Evolutionary conservation across 306 rosid species (phyloP).

Genomic region (Vigna angularis): DNA sequence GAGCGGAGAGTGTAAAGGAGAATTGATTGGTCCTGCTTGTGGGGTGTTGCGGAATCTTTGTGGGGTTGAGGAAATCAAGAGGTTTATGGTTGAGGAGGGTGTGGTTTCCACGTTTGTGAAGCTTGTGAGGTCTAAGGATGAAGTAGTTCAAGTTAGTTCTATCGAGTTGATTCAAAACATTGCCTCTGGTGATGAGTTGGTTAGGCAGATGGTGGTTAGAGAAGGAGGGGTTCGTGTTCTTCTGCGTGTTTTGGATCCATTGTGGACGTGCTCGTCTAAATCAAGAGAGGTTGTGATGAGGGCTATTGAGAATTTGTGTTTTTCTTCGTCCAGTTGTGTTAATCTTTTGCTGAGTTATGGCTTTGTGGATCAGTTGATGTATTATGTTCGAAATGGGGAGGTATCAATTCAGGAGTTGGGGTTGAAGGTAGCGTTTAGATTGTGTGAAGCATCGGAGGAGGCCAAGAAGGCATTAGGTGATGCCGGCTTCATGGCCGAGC

Average conservation of each 20-base stretch:
- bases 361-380: slow-evolving; percentile 70
- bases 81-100: slow-evolving; percentile 84
- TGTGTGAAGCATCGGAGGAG: slow-evolving; percentile 70
- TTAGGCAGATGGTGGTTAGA: slow-evolving; percentile 58
- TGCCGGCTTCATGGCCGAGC: slow-evolving; percentile 78
- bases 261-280: slow-evolving; percentile 59
- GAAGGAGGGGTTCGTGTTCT: slow-evolving; percentile 77
- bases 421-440: slow-evolving; percentile 68
- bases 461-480: slow-evolving; percentile 79
- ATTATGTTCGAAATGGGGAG: slow-evolving; percentile 71
- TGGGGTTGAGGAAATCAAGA: slow-evolving; percentile 78
- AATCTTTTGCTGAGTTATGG: slow-evolving; percentile 61
- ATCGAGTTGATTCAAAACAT: slow-evolving; percentile 65
- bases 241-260: slow-evolving; percentile 63
- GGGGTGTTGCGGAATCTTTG: slow-evolving; percentile 77
- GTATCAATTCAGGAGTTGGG: slow-evolving; percentile 76
- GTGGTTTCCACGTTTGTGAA: slow-evolving; percentile 61
- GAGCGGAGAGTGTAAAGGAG: slow-evolving; percentile 50
- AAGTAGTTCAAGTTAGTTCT: slow-evolving; percentile 68
- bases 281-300: slow-evolving; percentile 65
- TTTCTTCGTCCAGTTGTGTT: slow-evolving; percentile 54
- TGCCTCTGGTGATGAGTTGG: slow-evolving; percentile 71
- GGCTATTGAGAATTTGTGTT: slow-evolving; percentile 68
- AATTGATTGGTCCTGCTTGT: slow-evolving; percentile 71
- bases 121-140: slow-evolving; percentile 67